Conservation (phyloP, 257 asterid genomes). For the Solanum boliviense region DNA sequence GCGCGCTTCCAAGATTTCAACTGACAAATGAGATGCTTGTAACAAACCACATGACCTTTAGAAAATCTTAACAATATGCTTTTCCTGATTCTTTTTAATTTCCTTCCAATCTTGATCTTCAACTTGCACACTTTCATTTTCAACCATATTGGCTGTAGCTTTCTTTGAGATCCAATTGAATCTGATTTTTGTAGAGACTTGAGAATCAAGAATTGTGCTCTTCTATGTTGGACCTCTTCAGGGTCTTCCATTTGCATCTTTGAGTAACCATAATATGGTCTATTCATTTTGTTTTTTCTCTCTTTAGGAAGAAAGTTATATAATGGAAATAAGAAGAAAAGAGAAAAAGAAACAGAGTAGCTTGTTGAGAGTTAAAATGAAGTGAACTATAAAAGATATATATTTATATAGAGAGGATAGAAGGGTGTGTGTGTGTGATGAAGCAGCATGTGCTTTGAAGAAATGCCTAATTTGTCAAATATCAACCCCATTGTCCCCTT, state of each 20-base stretch:
- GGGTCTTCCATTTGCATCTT: constrained; percentile 47
- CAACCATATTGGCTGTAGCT: constrained; percentile 38
- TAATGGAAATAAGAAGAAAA: neutral
- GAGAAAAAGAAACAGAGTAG: neutral
- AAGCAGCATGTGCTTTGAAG: constrained; percentile 25
- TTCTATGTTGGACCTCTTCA: constrained; percentile 42
- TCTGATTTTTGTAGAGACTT: constrained; percentile 48
- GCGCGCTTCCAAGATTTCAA: constrained; percentile 39
- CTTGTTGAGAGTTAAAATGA: neutral
- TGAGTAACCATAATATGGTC: constrained; percentile 27
- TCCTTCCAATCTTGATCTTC: constrained; percentile 56
- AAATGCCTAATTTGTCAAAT: neutral
- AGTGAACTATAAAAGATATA: neutral
- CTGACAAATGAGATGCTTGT: constrained; percentile 26
- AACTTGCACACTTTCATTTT: constrained; percentile 44
- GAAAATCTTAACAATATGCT: constrained; percentile 25
- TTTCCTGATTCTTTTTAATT: constrained; percentile 37
- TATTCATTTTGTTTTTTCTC: constrained; percentile 10
- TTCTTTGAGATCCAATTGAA: constrained; percentile 4
- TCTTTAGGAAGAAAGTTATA: neutral
- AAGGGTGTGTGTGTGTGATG: constrained; percentile 13
- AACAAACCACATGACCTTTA: constrained; percentile 18
- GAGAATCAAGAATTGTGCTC: constrained; percentile 75
- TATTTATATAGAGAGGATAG: constrained; percentile 28
- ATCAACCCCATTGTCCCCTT: neutral